Evolutionary conservation across 805 yeast species (phyloP).

Genomic region (Candida schatavii): DNA sequence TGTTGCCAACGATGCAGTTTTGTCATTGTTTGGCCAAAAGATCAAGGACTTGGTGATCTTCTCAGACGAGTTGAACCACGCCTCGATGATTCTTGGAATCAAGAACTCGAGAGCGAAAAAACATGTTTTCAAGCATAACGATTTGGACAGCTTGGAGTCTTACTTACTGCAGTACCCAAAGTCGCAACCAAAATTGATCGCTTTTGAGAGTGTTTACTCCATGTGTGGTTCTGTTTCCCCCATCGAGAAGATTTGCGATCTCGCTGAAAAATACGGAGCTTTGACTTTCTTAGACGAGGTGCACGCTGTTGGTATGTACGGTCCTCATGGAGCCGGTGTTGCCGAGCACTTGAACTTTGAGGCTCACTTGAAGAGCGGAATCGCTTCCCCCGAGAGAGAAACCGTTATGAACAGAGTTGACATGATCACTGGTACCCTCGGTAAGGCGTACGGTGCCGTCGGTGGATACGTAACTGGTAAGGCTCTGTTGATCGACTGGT

Average conservation of each 20-base stretch:
- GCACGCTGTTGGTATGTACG: conserved; percentile 98
- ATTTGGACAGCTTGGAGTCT: conserved; percentile 77
- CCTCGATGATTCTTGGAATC: conserved; percentile 96
- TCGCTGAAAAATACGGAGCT: conserved; percentile 98
- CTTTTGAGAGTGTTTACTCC: conserved; percentile 95
- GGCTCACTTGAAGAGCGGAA: conserved; percentile 68
- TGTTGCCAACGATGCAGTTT: conserved; percentile 94
- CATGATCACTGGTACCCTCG: conserved; percentile 95
- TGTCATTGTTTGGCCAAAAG: conserved; percentile 87
- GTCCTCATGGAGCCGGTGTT: conserved; percentile 99
- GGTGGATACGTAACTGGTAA: conserved; percentile 98
- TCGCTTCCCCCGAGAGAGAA: conserved; percentile 41
- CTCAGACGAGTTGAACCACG: conserved; percentile 92
- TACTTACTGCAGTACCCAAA: conserved; percentile 77
- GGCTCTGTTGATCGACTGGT: conserved; percentile 83
- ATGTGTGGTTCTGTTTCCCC: conserved; percentile 99
- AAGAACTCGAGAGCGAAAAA: conserved; percentile 85
- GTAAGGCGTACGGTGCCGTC: conserved; percentile 94
- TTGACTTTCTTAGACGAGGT: conserved; percentile 96
- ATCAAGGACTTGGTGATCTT: conserved; percentile 87
- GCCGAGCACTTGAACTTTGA: conserved; percentile 95
- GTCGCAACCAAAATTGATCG: conserved; percentile 90
- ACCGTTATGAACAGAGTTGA: conserved; percentile 89
- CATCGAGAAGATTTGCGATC: conserved; percentile 85
- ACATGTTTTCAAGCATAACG: conserved; percentile 89